phyloP scores from a whole-genome alignment of 768 basidiomycete species.

The Leccinum imitatum region DNA sequence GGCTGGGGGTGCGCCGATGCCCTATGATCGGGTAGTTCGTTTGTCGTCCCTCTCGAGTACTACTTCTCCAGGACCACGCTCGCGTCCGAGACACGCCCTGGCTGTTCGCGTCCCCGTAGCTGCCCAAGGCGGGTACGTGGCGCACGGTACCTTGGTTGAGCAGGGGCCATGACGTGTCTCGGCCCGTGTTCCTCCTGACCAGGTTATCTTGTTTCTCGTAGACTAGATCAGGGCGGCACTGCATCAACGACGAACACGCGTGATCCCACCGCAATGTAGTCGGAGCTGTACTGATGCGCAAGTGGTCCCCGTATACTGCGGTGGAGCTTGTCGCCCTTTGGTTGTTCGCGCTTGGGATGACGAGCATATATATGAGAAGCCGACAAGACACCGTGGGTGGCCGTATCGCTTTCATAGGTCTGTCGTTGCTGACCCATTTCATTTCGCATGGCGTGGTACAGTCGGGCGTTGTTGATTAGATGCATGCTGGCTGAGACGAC shows the following conservation, averaged over 20 bases:
- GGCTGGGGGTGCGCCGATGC: constrained; percentile 70
- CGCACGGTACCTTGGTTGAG: constrained; percentile 58
- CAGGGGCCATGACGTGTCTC: constrained; percentile 89
- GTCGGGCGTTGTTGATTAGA: constrained; percentile 24
- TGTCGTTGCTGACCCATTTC: constrained; percentile 14
- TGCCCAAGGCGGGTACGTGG: constrained; percentile 42
- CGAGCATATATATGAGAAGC: constrained; percentile 91
- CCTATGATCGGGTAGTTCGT: constrained; percentile 53
- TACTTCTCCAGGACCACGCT: constrained; percentile 54
- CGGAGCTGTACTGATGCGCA: constrained; percentile 42
- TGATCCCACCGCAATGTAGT: background rate
- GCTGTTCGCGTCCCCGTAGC: constrained; percentile 50
- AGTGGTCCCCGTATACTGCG: constrained; percentile 46
- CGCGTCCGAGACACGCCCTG: constrained; percentile 60
- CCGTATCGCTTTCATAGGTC: background rate
- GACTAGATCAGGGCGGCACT: constrained; percentile 28
- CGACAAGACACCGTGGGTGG: constrained; percentile 77
- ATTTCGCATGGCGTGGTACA: constrained; percentile 34
- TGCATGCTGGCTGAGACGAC: background rate
- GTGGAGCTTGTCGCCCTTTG: constrained; percentile 56
- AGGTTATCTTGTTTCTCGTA: too few relatives aligned
- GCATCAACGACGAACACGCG: constrained; percentile 43
- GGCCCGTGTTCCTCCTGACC: constrained; percentile 65
- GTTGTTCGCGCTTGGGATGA: constrained; percentile 75
- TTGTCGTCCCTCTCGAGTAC: constrained; percentile 55